Percentiles rank a stretch among this genome's conserved stretches.
phyloP scores from a whole-genome alignment of 2,329 filamentous ascomycete genomes.

The Aspergillus nomiae region DNA sequence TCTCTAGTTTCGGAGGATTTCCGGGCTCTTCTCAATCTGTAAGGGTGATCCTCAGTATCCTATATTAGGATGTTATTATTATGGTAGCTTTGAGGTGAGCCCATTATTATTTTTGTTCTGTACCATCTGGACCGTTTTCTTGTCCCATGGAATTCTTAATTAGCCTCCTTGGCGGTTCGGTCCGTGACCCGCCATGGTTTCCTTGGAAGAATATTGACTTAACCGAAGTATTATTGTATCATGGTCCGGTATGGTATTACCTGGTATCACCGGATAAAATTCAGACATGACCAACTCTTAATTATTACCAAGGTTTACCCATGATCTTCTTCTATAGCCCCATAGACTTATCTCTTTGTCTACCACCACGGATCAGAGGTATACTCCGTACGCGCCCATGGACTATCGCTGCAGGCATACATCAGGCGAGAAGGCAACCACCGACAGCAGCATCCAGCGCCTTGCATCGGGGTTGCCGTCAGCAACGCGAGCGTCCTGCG shows the following conservation, averaged over 20 bases:
- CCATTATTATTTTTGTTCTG: not conserved
- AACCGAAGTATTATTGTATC: not conserved
- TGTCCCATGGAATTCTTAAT: not conserved
- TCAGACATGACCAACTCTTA: not conserved
- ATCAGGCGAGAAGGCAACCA: not conserved
- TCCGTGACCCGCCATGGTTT: not conserved
- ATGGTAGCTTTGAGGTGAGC: not conserved
- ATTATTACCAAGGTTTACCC: not conserved
- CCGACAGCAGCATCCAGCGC: not conserved
- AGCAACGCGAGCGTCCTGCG: not conserved
- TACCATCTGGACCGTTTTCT: not conserved
- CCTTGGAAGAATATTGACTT: not conserved
- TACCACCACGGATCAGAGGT: not conserved
- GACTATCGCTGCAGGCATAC: too few species aligned
- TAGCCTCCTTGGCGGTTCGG: conserved; percentile 3
- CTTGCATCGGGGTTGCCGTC: not conserved
- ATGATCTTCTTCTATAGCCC: not conserved
- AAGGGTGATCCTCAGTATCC: not conserved
- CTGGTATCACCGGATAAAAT: not conserved
- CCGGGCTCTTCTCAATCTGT: not conserved
- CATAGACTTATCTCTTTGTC: not conserved
- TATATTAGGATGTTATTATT: not conserved
- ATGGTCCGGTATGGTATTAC: not conserved
- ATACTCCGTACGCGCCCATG: not conserved
- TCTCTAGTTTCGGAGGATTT: not conserved